phyloP scores from a whole-genome alignment of 2,329 filamentous ascomycete species.

The Cytospora mali region DNA sequence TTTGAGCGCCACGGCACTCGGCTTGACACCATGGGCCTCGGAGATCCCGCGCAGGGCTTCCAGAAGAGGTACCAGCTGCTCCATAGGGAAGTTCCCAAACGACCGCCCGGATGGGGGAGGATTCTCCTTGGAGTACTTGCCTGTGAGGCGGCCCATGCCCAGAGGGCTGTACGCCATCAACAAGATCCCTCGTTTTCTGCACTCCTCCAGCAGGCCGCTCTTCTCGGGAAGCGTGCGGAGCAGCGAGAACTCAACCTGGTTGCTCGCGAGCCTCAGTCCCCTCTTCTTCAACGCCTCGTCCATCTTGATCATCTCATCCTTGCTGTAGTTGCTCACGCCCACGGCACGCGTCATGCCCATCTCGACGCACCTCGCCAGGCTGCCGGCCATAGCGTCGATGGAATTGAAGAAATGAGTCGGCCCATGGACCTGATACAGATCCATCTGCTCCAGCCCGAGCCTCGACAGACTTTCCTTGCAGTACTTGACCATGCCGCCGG shows the following conservation, averaged over 20 bases:
- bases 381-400: slow-evolving; percentile 44
- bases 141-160: slow-evolving; percentile 43
- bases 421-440: slow-evolving; percentile 44
- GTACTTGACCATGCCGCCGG: slow-evolving; percentile 40
- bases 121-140: slow-evolving; percentile 44
- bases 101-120: slow-evolving; percentile 41
- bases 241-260: slow-evolving; percentile 49
- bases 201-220: slow-evolving; percentile 43
- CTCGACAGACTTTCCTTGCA: slow-evolving; percentile 42
- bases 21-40: slow-evolving; percentile 37
- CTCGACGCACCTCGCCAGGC: slow-evolving; percentile 46
- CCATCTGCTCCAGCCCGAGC: slow-evolving; percentile 41
- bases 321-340: slow-evolving; percentile 48
- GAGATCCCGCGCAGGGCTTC: slow-evolving; percentile 41
- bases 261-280: slow-evolving; percentile 44
- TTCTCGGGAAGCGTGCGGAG: slow-evolving; percentile 45
- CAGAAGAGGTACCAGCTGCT: slow-evolving; percentile 43
- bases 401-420: slow-evolving; percentile 43
- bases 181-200: slow-evolving; percentile 43
- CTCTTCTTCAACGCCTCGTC: slow-evolving; percentile 42
- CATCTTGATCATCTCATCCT: slow-evolving; percentile 46
- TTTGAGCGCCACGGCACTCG: slow-evolving; percentile 47
- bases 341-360: slow-evolving; percentile 44
- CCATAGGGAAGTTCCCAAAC: slow-evolving; percentile 48
- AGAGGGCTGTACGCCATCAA: slow-evolving; percentile 47